Conservation (phyloP, 345 rosid species). For the Gossypium arboreum region DNA sequence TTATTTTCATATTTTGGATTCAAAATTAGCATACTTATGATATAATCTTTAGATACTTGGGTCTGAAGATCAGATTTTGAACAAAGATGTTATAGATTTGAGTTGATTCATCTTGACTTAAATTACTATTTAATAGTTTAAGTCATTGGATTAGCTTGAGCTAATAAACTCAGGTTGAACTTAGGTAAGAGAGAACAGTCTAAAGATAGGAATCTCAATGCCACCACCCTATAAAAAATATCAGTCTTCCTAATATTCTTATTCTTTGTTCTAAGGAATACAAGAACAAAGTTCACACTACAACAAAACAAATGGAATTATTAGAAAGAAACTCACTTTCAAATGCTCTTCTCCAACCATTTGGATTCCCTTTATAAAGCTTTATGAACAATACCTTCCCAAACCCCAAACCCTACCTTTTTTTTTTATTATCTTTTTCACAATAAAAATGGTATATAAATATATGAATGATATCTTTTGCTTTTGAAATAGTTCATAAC, state of each 20-base stretch:
- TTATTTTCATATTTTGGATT: too few relatives aligned
- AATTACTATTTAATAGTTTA: too few relatives aligned
- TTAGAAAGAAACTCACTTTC: constrained; percentile 8
- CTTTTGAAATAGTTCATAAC: background rate
- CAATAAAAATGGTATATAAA: background rate
- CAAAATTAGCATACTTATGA: too few relatives aligned
- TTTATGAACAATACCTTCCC: background rate
- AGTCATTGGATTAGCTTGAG: too few relatives aligned
- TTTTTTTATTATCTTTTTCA: background rate
- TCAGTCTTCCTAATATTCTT: constrained; percentile 26
- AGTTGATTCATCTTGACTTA: too few relatives aligned
- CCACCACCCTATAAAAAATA: background rate
- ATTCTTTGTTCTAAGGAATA: constrained; percentile 28
- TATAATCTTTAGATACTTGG: constrained; percentile 2
- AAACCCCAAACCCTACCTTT: constrained; percentile 4
- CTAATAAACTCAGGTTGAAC: too few relatives aligned
- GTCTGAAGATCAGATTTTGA: background rate
- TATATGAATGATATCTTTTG: background rate
- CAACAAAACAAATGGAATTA: background rate
- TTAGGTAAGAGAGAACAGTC: too few relatives aligned
- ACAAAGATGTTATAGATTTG: too few relatives aligned
- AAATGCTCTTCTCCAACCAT: constrained; percentile 17
- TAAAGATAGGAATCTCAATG: constrained; percentile 12
- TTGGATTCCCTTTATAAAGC: constrained; percentile 25
- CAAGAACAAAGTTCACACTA: constrained; percentile 26